phyloP scores from a whole-genome alignment of 345 rosid species.

The Odontarrhena argentea region DNA sequence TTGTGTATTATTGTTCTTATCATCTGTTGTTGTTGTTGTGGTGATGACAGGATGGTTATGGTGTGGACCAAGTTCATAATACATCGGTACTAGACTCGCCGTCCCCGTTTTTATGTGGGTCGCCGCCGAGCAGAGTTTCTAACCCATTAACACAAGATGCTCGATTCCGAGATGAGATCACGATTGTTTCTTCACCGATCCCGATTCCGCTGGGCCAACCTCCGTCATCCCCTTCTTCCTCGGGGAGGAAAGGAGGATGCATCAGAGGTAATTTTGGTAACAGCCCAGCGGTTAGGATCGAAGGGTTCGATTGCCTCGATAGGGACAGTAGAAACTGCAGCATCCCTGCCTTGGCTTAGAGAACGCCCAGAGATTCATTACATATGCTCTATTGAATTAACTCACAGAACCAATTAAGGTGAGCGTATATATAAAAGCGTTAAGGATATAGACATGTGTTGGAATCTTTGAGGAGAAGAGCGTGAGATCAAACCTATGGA shows the following conservation, averaged over 20 bases:
- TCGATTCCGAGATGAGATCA: constrained; percentile 70
- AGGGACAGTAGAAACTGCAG: constrained; percentile 75
- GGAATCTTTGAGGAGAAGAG: constrained; percentile 6
- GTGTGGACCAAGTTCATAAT: constrained; percentile 63
- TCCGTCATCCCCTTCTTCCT: constrained; percentile 64
- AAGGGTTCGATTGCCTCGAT: constrained; percentile 94
- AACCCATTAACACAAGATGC: constrained; percentile 97
- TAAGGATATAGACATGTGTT: constrained; percentile 27
- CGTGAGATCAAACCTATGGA: constrained; percentile 24
- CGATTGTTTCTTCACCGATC: constrained; percentile 43
- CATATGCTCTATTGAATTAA: constrained; percentile 27
- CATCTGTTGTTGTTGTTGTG: not conserved
- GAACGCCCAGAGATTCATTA: not conserved
- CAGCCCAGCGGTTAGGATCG: constrained; percentile 86
- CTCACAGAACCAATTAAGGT: constrained; percentile 11
- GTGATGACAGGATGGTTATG: constrained; percentile 60
- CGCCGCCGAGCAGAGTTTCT: constrained; percentile 99
- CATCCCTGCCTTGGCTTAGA: constrained; percentile 84
- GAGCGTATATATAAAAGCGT: constrained; percentile 31
- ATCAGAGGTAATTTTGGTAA: constrained; percentile 76
- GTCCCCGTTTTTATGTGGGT: constrained; percentile 90
- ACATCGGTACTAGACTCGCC: constrained; percentile 52
- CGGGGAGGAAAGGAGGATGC: constrained; percentile 70
- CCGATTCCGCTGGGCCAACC: constrained; percentile 36
- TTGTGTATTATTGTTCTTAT: no score